Base-by-base conservation (phyloP, 2,329 filamentous ascomycete species). In the Fusarium anthophilum region DNA sequence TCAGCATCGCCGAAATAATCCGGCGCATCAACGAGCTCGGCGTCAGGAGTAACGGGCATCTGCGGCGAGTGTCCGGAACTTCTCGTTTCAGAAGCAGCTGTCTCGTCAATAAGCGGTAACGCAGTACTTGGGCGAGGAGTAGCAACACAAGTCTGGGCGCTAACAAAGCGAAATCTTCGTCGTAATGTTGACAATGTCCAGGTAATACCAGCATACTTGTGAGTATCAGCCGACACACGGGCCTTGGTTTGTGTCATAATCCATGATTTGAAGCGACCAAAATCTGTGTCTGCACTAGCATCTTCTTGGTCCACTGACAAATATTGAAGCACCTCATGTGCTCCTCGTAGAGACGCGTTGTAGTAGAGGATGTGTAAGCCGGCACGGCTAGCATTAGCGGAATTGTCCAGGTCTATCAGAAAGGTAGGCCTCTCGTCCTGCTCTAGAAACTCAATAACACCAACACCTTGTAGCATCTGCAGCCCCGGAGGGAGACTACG, bases 401-500 rank as follows among this genome's bases (percentile, higher is more conserved):
- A 81, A 76, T 92, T 89, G 13, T 85, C 84, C 57, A 93, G 82
- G 77, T 96, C 93, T 39, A 96, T 85, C 47, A 96, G 87, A 76
- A 96, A 94, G 0, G 92, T 93, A 6, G 93, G 94, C 53, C 94
- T 86, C 56, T 92, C 89, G 79, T 96, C 94, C 74, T 93, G 89
- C 78, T 96, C 93, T 45, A 96, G 82, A 44, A 96, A 83, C 80
- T 96, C 94, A 26, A 92, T 82, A 15, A 94, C 87, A 30, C 92
- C 91, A 58, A 95, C 86, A 32, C 88, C 88, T 47, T 89, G 89
- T 9, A 95, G 84, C 57, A 90, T 83, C 58, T 90, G 86, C 50
- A 90, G 72, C 10, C 86, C 85, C 5, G 89, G 85, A 3, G 84
- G 81, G 61, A 85, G 82, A 11, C 84, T 81, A 70, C 84, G 84